Base-by-base conservation (phyloP, 768 basidiomycete species). In the Dioszegia aurantiaca region DNA sequence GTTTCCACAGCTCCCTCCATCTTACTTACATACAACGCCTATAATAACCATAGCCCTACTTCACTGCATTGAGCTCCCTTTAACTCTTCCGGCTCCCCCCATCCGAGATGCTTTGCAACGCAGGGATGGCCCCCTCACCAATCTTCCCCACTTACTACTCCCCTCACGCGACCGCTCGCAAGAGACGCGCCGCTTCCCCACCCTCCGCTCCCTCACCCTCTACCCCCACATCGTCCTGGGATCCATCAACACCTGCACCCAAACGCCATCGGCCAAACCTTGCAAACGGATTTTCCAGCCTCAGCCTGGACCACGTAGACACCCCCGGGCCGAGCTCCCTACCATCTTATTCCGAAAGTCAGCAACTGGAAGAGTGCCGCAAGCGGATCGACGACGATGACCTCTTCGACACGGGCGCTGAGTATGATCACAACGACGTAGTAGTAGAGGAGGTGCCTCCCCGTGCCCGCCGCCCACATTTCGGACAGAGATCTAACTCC, bases 261-360 rank as follows among this genome's bases (percentile, higher is more conserved):
- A 72, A 72, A 49, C 58, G 68, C 24, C 28, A 61, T 12, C 43
- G 70, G 36, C 63, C 68, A 2, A 72, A 72, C 44, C 49, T 72
- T 4, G 51, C 61, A 3, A 63, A 67, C 60, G 70, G 67, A 3
- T 69, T 72, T 44, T 59, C 59, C 9, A 41, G 62, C 16, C 52
- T 72, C 3, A 67, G 63, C 64, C 49, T 56, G 59, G 16, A 58
- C 3, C 23, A 4, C 23, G 39, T 16, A 26, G 24, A 42, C 40
- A 24, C 56, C 14, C 21, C 12, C n/a, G 36, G 44, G 21, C 30
- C 27, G 12, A 44, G 30, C 11, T 19, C 49, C 17, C 31, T 41
- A 43, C 33, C 51, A 14, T 27, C 17, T n/a, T 19, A 55, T 44
- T 37, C 48, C 24, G 49, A 41, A 19, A 44, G 21, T 26, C 58